A percentile compares a stretch with the other conserved stretches of the same genome.
These are phyloP conservation scores for Beauveria pseudobassiana DNA, from an alignment of 2,329 filamentous ascomycete species.

Conservation along the genomic window DNA sequence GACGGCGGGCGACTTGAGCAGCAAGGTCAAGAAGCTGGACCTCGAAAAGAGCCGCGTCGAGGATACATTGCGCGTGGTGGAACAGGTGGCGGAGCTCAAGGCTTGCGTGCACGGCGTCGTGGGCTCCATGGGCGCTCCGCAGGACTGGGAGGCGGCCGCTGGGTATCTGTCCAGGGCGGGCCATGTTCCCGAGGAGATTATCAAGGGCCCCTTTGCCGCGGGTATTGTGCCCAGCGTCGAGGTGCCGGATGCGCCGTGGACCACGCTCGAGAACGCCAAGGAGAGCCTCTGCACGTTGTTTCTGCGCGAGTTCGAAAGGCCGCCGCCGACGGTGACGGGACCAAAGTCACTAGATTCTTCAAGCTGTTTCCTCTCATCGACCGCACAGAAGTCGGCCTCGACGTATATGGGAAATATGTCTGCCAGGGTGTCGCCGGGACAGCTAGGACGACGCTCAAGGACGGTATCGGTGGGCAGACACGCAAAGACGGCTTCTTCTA, in stretches of 20 bases:
- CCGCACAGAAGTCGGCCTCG: conserved; percentile 77
- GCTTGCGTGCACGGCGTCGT: conserved; percentile 91
- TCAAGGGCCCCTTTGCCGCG: conserved; percentile 78
- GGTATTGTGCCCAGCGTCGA: conserved; percentile 92
- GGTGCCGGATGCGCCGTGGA: conserved; percentile 81
- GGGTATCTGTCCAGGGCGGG: conserved; percentile 79
- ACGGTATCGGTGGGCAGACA: conserved; percentile 42
- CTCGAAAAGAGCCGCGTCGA: conserved; percentile 87
- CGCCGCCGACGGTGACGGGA: conserved; percentile 75
- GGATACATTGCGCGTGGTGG: conserved; percentile 82
- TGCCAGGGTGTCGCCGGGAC: conserved; percentile 87
- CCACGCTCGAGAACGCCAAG: conserved; percentile 79
- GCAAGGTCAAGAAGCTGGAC: conserved; percentile 80
- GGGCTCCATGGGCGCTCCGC: conserved; percentile 92
- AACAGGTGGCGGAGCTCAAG: conserved; percentile 95
- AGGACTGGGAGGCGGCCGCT: conserved; percentile 97
- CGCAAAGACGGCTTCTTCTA: conserved; percentile 80
- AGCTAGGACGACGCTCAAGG: conserved; percentile 73
- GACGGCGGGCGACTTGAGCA: conserved; percentile 78
- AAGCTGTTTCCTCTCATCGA: conserved; percentile 95
- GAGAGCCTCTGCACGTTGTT: conserved; percentile 89
- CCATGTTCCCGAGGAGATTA: conserved; percentile 71
- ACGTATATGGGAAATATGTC: conserved; percentile 93
- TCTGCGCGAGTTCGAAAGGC: conserved; percentile 93
- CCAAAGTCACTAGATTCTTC: conserved; percentile 91